Evolutionary conservation across 1,139 yeast species (phyloP).

Genomic region (Candida pseudocylindracea): DNA sequence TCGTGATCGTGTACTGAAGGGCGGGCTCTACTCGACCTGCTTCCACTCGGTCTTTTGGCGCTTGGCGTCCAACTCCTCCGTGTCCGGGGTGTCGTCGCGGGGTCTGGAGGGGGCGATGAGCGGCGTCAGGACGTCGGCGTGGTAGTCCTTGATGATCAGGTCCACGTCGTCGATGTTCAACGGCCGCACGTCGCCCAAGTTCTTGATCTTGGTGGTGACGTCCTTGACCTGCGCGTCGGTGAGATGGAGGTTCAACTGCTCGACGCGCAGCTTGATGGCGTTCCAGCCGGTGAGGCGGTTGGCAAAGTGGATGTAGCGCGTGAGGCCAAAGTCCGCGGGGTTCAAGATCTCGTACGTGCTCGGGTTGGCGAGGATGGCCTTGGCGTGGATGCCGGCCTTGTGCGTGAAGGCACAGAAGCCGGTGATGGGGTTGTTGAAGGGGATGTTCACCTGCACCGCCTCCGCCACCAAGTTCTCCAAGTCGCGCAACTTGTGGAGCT

Average conservation of each 20-base stretch:
- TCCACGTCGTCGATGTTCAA: conserved; percentile 25
- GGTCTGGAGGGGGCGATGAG: conserved; percentile 4
- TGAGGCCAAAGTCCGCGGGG: conserved; percentile 33
- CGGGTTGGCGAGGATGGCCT: conserved; percentile 37
- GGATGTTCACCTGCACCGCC: conserved; percentile 32
- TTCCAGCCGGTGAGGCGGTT: conserved; percentile 36
- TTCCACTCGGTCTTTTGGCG: conserved; percentile 1
- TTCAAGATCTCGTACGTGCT: conserved; percentile 34
- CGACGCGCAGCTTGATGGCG: conserved; percentile 24
- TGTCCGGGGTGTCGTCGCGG: neutral
- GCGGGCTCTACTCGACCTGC: too few relatives aligned
- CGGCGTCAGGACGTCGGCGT: conserved; percentile 13
- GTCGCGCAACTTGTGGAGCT: conserved; percentile 29
- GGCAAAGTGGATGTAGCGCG: conserved; percentile 35
- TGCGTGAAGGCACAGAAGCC: conserved; percentile 44
- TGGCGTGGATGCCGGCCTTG: conserved; percentile 40
- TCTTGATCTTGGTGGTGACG: conserved; percentile 28
- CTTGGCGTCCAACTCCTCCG: conserved; percentile 1
- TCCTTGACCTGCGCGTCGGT: conserved; percentile 34
- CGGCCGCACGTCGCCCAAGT: conserved; percentile 31
- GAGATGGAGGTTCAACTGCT: conserved; percentile 22
- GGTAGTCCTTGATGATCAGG: conserved; percentile 22
- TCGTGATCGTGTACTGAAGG: neutral
- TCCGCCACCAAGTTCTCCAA: conserved; percentile 35
- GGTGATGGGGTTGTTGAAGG: conserved; percentile 37